Evolutionary conservation across 306 rosid genomes (phyloP).

Genomic region (Glycine tomentella): DNA sequence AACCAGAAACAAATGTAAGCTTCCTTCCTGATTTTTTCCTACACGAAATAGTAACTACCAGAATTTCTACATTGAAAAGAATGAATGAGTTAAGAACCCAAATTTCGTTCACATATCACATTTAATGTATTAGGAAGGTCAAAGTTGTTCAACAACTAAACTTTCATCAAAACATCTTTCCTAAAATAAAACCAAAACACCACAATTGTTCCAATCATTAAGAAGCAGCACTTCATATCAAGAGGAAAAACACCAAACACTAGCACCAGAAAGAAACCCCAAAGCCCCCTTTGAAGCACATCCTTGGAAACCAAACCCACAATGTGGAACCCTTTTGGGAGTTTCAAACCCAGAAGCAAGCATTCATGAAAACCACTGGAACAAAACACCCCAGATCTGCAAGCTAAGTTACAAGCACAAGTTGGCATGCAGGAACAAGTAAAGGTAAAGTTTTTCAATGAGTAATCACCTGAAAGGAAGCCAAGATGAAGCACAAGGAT

Average conservation of each 20-base stretch:
- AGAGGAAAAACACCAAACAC: conserved; percentile 11
- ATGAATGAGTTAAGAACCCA: conserved; percentile 38
- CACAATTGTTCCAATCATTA: conserved; percentile 12
- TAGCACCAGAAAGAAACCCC: conserved; percentile 33
- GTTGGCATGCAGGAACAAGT: background rate
- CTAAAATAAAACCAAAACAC: conserved; percentile 15
- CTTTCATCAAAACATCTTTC: conserved; percentile 8
- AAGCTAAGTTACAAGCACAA: conserved; percentile 37
- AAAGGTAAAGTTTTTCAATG: conserved; percentile 37
- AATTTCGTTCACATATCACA: conserved; percentile 30
- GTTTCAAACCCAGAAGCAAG: conserved; percentile 31
- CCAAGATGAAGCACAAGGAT: conserved; percentile 37
- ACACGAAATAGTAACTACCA: conserved; percentile 38
- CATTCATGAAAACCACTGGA: conserved; percentile 42
- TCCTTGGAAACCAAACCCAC: conserved; percentile 47
- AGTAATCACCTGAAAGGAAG: conserved; percentile 48
- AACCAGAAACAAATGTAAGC: conserved; percentile 42
- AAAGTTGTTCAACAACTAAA: conserved; percentile 57
- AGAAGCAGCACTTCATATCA: background rate
- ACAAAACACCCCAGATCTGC: conserved; percentile 63
- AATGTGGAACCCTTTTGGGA: conserved; percentile 40
- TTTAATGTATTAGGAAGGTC: conserved; percentile 41
- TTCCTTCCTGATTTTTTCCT: conserved; percentile 17
- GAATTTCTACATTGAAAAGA: conserved; percentile 42
- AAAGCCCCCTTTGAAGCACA: conserved; percentile 39